Base-by-base conservation (phyloP, 306 rosid genomes). In the Glycine latifolia region DNA sequence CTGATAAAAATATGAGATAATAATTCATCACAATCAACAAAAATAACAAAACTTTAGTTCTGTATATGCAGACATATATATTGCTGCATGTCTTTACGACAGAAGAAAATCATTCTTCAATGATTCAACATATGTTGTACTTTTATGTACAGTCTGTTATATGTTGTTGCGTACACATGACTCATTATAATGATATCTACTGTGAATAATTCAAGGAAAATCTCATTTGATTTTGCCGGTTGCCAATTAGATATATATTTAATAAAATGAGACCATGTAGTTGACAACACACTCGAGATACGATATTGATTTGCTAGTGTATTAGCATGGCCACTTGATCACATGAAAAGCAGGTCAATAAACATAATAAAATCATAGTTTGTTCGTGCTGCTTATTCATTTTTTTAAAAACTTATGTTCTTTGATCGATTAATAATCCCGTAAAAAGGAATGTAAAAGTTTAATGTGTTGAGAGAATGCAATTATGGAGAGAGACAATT, bases 261-360 rank as follows among this genome's bases (percentile, higher is more conserved):
- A 55, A 62, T 35, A 58, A 65, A 59, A 68, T 17, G 20, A 68
- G 50, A 69, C 33, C 11, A 35, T 13, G 65, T 59, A 73, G 72
- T 79, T 48, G 72, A 73, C 75, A 67, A 54, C 47, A 56, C 74
- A 78, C 16, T n/a, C 9, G n/a, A 58, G 73, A 63, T 82, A 43
- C 73, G 81, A 63, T 65, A 63, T 10, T 44, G 47, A 65, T 65
- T 50, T 72, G 67, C 77, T 65, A 44, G 58, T 43, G 52, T 47
- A 39, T 8, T 26, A 54, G 79, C 52, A 46, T 58, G 56, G 83
- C 87, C 77, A 85, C 87, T 85, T 84, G 87, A 76, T 86, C 86
- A 80, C 77, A 82, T 68, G 82, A 60, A 81, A 16, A 43, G 83
- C 63, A 66, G 67, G 68, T 58, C 54, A 73, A 83, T 63, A 83